These are phyloP conservation scores for Agapanthus africanus DNA, from an alignment of 106 monocot species.

Conservation along the genomic window DNA sequence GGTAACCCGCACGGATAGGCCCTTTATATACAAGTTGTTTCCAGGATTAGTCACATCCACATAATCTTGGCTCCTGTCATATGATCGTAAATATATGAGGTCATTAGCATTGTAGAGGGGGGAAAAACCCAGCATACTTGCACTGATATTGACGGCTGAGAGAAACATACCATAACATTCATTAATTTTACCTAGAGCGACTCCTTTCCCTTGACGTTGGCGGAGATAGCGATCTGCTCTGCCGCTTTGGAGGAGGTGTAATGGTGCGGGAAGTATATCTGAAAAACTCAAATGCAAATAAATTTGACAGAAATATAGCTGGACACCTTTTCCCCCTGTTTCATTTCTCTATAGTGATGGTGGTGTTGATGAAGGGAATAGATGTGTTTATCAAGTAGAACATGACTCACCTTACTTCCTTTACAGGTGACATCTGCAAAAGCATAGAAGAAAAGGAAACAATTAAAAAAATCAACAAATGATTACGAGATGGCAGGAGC, in stretches of 20 bases:
- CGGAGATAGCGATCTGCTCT: slow-evolving; percentile 35
- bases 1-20: slow-evolving; percentile 60
- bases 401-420: slow-evolving; percentile 20
- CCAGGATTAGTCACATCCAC: slow-evolving; percentile 46
- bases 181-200: slow-evolving; percentile 27
- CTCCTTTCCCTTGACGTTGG: slow-evolving; percentile 39
- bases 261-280: slow-evolving; percentile 56
- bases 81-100: background rate
- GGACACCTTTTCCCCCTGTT: too few relatives aligned
- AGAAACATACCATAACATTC: background rate
- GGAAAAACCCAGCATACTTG: background rate
- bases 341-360: too few relatives aligned
- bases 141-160: background rate
- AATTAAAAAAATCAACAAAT: background rate
- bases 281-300: slow-evolving; percentile 6
- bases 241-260: slow-evolving; percentile 33
- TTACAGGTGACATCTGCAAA: slow-evolving; percentile 23
- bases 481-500: background rate
- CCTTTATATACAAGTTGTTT: slow-evolving; percentile 78
- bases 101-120: background rate
- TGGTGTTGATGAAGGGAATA: background rate
- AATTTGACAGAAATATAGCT: background rate
- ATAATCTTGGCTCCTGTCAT: slow-evolving; percentile 43
- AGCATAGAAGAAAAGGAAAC: background rate
- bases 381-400: background rate